These are phyloP conservation scores for Trichoderma sp. DNA, from an alignment of 2,329 filamentous ascomycete species.

Conservation along the genomic window DNA sequence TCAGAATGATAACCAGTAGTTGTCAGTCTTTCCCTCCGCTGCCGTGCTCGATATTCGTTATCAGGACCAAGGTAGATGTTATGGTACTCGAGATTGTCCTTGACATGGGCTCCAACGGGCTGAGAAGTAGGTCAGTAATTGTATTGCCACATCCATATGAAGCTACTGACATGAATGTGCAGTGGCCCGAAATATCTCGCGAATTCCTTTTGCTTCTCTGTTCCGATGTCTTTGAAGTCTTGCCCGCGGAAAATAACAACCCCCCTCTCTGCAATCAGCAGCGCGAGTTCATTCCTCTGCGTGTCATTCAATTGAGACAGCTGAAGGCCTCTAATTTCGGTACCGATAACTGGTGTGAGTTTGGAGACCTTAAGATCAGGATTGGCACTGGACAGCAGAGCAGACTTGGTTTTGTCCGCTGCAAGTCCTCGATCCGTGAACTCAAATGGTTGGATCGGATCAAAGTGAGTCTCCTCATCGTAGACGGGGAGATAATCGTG, in stretches of 20 bases:
- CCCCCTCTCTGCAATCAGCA: constrained; percentile 45
- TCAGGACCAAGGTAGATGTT: constrained; percentile 15
- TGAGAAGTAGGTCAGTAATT: background rate
- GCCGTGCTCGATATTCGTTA: constrained; percentile 6
- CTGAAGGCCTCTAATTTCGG: constrained; percentile 39
- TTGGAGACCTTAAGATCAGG: constrained; percentile 36
- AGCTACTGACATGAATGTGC: background rate
- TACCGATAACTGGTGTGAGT: constrained; percentile 44
- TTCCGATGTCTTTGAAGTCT: constrained; percentile 33
- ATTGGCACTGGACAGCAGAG: constrained; percentile 33
- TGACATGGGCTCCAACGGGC: constrained; percentile 16
- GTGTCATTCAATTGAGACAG: constrained; percentile 42
- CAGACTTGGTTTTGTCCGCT: constrained; percentile 44
- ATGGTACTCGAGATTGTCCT: constrained; percentile 12
- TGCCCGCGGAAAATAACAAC: constrained; percentile 49
- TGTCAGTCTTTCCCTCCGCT: constrained; percentile 3
- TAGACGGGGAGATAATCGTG: constrained; percentile 10
- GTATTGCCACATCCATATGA: too few species aligned
- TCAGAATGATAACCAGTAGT: constrained; percentile 46
- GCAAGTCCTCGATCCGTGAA: constrained; percentile 35
- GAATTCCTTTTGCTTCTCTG: constrained; percentile 9
- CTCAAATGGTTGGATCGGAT: constrained; percentile 11
- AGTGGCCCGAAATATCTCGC: constrained; percentile 11
- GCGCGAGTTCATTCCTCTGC: constrained; percentile 50
- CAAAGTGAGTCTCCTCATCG: constrained; percentile 14